Evolutionary conservation across 106 monocot genomes (phyloP).

Genomic region (Vanilla planifolia): DNA sequence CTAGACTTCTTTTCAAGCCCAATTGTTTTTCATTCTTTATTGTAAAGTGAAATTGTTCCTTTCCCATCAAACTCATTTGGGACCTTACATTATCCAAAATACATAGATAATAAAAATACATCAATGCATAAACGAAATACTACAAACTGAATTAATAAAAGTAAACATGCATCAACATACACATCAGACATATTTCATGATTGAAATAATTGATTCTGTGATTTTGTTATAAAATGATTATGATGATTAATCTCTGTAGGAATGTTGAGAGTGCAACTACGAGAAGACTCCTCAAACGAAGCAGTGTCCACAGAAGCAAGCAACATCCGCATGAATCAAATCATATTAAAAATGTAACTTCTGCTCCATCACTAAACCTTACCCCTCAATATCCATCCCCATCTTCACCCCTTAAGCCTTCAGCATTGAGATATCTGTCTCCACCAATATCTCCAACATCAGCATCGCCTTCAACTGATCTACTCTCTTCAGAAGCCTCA

Average conservation of each 20-base stretch:
- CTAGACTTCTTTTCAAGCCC: no score
- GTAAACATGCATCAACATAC: no score
- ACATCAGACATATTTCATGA: no score
- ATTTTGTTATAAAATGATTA: no score
- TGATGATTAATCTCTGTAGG: slow-evolving; percentile 8
- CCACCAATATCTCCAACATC: slow-evolving; percentile 4
- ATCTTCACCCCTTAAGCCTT: slow-evolving; percentile 4
- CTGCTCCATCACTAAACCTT: slow-evolving; percentile 5
- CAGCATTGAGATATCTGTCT: slow-evolving; percentile 7
- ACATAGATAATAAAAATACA: no score
- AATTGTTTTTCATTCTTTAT: no score
- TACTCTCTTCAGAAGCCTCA: slow-evolving; percentile 9
- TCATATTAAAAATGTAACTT: neutral
- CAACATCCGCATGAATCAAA: slow-evolving; percentile 3
- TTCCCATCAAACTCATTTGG: no score
- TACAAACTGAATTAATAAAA: no score
- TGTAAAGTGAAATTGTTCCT: no score
- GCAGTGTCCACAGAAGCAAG: neutral
- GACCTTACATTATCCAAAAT: no score
- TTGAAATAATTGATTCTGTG: no score
- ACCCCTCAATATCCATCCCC: slow-evolving; percentile 1
- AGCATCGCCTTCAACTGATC: neutral
- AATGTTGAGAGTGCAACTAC: slow-evolving; percentile 13
- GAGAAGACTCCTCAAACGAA: slow-evolving; percentile 14
- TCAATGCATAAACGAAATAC: no score